Conservation (phyloP, 2,329 filamentous ascomycete species). For the Colletotrichum spaethianum region DNA sequence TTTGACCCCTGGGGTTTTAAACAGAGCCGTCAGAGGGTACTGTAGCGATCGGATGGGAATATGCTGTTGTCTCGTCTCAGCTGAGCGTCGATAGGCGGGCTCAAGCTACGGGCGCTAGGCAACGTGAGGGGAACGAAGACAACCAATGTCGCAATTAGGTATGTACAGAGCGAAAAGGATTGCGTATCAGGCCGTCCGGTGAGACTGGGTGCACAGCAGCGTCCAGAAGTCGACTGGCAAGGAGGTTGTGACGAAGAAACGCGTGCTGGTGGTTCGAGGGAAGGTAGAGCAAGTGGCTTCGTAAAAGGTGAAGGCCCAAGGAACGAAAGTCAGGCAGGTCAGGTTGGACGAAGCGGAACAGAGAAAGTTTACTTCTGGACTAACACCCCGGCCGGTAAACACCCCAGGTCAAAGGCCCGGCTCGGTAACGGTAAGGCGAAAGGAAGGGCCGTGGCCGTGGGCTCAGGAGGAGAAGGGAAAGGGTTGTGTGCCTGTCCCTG, state of each 20-base stretch:
- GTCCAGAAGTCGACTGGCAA: slow-evolving; percentile 24
- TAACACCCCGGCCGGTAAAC: slow-evolving; percentile 28
- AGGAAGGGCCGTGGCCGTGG: slow-evolving; percentile 22
- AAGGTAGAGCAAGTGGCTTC: slow-evolving; percentile 21
- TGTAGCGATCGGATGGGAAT: slow-evolving; percentile 8
- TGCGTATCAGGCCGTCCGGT: not conserved
- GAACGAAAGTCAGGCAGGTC: slow-evolving; percentile 19
- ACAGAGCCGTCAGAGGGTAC: not conserved
- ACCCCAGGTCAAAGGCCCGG: slow-evolving; percentile 5
- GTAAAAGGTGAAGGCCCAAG: slow-evolving; percentile 10
- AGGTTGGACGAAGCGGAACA: slow-evolving; percentile 17
- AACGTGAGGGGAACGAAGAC: slow-evolving; percentile 17
- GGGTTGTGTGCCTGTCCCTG: slow-evolving; percentile 5
- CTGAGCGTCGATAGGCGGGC: not conserved
- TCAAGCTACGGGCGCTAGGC: slow-evolving; percentile 23
- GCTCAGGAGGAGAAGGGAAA: slow-evolving; percentile 11
- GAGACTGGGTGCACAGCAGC: slow-evolving; percentile 37
- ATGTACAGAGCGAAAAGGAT: slow-evolving; percentile 6
- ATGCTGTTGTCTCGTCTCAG: slow-evolving; percentile 29
- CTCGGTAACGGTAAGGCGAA: slow-evolving; percentile 30
- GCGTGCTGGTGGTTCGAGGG: slow-evolving; percentile 27
- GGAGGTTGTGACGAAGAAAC: slow-evolving; percentile 12
- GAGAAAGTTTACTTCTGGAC: slow-evolving; percentile 33
- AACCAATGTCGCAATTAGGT: slow-evolving; percentile 16
- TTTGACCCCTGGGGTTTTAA: not conserved